These are phyloP conservation scores for Populus hybrid DNA, from an alignment of 441 rosid species.

Conservation along the genomic window DNA sequence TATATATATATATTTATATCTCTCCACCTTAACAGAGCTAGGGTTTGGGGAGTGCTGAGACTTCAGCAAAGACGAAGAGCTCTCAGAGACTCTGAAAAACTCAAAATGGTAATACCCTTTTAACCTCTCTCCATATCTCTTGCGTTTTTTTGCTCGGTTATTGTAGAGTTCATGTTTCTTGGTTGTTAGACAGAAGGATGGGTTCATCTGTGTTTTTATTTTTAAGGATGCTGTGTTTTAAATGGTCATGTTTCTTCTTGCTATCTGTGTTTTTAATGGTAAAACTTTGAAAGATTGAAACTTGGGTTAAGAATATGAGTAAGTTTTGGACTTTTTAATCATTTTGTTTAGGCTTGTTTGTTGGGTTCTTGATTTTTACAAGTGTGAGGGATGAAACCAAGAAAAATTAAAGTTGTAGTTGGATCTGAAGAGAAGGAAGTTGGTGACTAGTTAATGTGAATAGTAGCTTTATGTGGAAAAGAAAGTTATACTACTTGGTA, in stretches of 20 bases:
- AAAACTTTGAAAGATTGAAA: neutral
- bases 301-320: neutral
- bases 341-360: neutral
- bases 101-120: constrained; percentile 7
- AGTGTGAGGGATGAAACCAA: neutral
- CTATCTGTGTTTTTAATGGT: neutral
- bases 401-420: neutral
- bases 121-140: neutral
- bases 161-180: neutral
- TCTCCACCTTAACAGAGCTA: neutral
- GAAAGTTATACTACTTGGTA: neutral
- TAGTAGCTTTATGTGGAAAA: neutral
- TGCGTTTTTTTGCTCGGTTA: neutral
- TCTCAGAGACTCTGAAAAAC: too few relatives aligned
- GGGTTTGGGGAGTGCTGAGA: neutral
- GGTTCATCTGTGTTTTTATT: neutral
- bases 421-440: neutral
- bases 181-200: neutral
- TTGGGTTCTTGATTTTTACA: neutral
- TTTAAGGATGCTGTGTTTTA: neutral
- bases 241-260: too few relatives aligned
- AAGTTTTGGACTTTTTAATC: neutral
- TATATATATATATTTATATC: neutral
- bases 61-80: neutral
- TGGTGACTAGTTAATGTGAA: neutral